Percentiles rank a stretch among this genome's conserved stretches.
These are phyloP conservation scores for Thielaviopsis populi DNA, from an alignment of 2,329 filamentous ascomycete species.

Conservation along the genomic window DNA sequence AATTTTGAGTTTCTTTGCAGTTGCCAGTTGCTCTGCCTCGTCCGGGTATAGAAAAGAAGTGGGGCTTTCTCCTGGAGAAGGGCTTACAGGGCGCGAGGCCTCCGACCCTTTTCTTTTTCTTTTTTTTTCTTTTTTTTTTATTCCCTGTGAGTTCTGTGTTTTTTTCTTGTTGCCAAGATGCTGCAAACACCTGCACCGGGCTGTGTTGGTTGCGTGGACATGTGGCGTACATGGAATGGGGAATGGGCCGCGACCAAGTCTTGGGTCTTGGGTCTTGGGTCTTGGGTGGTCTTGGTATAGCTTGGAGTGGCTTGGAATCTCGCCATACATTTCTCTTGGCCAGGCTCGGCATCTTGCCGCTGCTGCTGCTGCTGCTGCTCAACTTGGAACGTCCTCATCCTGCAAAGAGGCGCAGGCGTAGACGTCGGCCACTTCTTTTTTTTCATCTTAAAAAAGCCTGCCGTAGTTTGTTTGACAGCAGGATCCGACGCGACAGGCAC, in stretches of 20 bases:
- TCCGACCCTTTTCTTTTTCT: neutral
- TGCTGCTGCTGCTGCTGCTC: neutral
- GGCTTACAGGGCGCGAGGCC: neutral
- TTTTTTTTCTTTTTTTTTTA: neutral
- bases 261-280: too few species aligned
- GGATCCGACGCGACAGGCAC: neutral
- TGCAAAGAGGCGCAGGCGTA: conserved; percentile 2
- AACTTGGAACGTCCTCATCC: neutral
- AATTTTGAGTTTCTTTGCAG: neutral
- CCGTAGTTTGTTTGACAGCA: neutral
- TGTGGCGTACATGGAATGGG: neutral
- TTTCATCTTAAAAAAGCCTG: neutral
- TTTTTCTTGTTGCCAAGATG: neutral
- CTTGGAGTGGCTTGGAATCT: neutral
- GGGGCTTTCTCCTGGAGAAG: neutral
- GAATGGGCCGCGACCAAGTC: too few species aligned
- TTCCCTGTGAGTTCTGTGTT: neutral
- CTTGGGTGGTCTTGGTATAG: too few species aligned
- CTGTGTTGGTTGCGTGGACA: neutral
- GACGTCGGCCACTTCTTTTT: neutral
- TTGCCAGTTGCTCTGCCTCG: neutral
- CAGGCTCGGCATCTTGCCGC: neutral
- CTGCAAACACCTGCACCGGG: neutral
- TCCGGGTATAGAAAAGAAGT: neutral
- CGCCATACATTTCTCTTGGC: neutral